Conservation (phyloP, 2,329 filamentous ascomycete genomes). For the Penicillium sp. region DNA sequence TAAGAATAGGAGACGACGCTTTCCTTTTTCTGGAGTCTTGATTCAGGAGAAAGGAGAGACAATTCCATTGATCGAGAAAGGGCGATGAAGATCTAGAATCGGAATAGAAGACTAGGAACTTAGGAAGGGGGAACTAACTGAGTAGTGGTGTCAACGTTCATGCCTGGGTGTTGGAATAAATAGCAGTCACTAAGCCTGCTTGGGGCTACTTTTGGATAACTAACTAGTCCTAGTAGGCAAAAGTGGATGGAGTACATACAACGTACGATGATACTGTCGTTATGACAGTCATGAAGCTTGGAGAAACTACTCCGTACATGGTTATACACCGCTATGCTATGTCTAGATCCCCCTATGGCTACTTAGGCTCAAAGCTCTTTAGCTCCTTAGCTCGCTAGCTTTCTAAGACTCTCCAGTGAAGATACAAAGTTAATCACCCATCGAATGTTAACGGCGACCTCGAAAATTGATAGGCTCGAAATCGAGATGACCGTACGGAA, state of each 20-base stretch:
- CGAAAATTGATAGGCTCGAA: background rate
- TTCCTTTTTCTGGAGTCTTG: background rate
- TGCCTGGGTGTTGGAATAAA: background rate
- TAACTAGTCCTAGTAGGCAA: background rate
- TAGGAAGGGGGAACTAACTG: background rate
- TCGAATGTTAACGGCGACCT: no score
- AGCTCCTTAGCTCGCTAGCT: no score
- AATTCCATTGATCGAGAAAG: background rate
- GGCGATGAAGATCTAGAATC: background rate
- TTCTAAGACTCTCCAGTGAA: no score
- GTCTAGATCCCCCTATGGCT: no score
- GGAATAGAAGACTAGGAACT: background rate
- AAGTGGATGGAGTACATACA: background rate
- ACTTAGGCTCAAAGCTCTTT: no score
- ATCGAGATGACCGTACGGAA: background rate
- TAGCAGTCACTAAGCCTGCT: background rate
- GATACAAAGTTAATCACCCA: no score
- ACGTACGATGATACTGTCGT: background rate
- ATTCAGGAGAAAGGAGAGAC: background rate
- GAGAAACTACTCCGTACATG: background rate
- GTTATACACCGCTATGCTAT: background rate
- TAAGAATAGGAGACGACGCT: background rate
- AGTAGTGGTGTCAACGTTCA: background rate
- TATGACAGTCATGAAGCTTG: background rate
- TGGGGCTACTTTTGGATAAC: background rate